Evolutionary conservation across 2,329 filamentous ascomycete genomes (phyloP).

Genomic region (Colletotrichum simmondsii): DNA sequence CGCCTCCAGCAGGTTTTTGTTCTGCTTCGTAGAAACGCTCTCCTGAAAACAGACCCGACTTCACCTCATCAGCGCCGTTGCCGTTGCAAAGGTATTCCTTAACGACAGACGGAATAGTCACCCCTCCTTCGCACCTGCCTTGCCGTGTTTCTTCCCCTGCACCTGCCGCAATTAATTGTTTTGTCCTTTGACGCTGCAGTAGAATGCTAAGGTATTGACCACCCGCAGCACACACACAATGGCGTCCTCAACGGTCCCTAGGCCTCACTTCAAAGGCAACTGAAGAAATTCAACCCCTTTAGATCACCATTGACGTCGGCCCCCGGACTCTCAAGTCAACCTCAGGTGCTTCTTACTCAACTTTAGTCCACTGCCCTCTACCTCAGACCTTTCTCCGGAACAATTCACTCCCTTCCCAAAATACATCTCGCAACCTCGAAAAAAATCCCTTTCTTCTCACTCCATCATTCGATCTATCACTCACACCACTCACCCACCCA

Average conservation of each 20-base stretch:
- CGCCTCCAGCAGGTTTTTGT: slow-evolving; percentile 21
- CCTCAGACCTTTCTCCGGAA: slow-evolving; percentile 12
- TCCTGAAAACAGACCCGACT: slow-evolving; percentile 17
- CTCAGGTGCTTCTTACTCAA: slow-evolving; percentile 1
- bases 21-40: slow-evolving; percentile 10
- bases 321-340: slow-evolving; percentile 13
- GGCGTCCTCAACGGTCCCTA: slow-evolving; percentile 12
- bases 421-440: slow-evolving; percentile 5
- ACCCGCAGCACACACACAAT: slow-evolving; percentile 14
- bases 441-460: background rate
- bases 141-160: slow-evolving; percentile 20
- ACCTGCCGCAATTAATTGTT: background rate
- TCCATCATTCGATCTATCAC: background rate
- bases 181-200: slow-evolving; percentile 18
- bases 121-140: slow-evolving; percentile 10
- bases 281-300: slow-evolving; percentile 1
- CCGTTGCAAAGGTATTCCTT: background rate
- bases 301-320: slow-evolving; percentile 1
- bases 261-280: background rate
- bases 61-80: slow-evolving; percentile 21
- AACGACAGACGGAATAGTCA: background rate
- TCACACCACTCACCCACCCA: background rate
- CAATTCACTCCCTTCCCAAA: slow-evolving; percentile 19
- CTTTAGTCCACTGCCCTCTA: slow-evolving; percentile 4
- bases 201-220: slow-evolving; percentile 27